Conservation (phyloP, 1,284 basidiomycete genomes). For the Xerocomus minutiporus region DNA sequence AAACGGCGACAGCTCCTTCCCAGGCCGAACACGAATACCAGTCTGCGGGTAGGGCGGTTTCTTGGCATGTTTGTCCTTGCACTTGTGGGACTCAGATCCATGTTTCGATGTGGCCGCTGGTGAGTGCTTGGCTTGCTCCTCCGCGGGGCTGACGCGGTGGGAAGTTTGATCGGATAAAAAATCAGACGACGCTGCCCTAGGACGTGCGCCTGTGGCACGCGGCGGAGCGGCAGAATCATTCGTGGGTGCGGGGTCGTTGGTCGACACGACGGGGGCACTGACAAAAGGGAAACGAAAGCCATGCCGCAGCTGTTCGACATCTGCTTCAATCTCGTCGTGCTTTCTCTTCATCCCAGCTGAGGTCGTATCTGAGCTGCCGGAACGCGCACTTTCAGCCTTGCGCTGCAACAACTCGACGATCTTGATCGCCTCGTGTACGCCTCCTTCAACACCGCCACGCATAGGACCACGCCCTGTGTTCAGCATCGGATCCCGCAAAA, state of each 20-base stretch:
- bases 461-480: slow-evolving; percentile 31
- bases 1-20: slow-evolving; percentile 31
- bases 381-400: slow-evolving; percentile 41
- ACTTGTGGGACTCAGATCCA: slow-evolving; percentile 19
- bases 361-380: slow-evolving; percentile 10
- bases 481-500: slow-evolving; percentile 38
- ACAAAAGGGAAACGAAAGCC: slow-evolving; percentile 49
- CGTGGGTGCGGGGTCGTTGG: slow-evolving; percentile 1
- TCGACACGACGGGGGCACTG: slow-evolving; percentile 35
- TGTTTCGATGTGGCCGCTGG: slow-evolving; percentile 14
- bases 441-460: slow-evolving; percentile 34
- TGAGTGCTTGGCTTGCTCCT: slow-evolving; percentile 15
- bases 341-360: slow-evolving; percentile 50
- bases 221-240: neutral
- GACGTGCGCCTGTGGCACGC: neutral
- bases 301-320: slow-evolving; percentile 27
- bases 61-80: slow-evolving; percentile 37
- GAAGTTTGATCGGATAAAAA: neutral
- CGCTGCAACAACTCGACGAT: slow-evolving; percentile 48
- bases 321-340: slow-evolving; percentile 43
- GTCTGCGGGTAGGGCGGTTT: slow-evolving; percentile 37
- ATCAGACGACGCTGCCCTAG: neutral
- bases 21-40: slow-evolving; percentile 41
- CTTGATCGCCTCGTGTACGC: slow-evolving; percentile 37
- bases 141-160: slow-evolving; percentile 7